These are phyloP conservation scores for Cryomyces antarcticus DNA, from an alignment of 495 filamentous ascomycete genomes.

Conservation along the genomic window DNA sequence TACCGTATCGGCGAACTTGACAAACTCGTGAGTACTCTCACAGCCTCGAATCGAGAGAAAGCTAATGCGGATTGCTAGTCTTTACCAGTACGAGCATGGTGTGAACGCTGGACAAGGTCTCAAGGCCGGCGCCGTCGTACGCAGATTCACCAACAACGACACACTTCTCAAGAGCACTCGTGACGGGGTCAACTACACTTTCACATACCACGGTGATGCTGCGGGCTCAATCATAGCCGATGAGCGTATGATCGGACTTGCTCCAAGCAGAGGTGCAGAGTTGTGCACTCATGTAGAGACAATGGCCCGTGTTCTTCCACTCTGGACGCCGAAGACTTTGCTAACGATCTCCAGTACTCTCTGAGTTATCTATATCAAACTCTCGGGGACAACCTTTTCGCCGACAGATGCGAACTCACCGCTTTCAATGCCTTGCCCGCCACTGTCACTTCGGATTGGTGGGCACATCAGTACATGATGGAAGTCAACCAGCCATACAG, in stretches of 20 bases:
- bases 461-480: constrained; percentile 39
- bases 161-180: constrained; percentile 19
- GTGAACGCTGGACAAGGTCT: constrained; percentile 16
- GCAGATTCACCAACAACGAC: constrained; percentile 22
- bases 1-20: constrained; percentile 13
- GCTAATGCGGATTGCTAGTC: constrained; percentile 2
- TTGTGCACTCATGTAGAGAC: constrained; percentile 5
- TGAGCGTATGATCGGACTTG: constrained; percentile 11
- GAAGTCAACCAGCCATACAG: constrained; percentile 36
- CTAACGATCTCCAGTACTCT: constrained; percentile 3
- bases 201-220: constrained; percentile 23
- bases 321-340: too few species aligned
- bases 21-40: background rate
- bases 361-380: constrained; percentile 15
- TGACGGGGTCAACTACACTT: constrained; percentile 27
- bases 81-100: constrained; percentile 24
- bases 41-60: background rate
- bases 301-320: background rate
- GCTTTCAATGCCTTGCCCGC: constrained; percentile 42
- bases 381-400: constrained; percentile 29
- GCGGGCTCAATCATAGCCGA: constrained; percentile 15
- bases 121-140: constrained; percentile 24
- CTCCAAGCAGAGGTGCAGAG: constrained; percentile 10
- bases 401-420: constrained; percentile 33
- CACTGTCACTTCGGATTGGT: constrained; percentile 34